A percentile compares a stretch with the other conserved stretches of the same genome.
Evolutionary conservation across 495 filamentous ascomycete genomes (phyloP).

Genomic region (Daldinia concentrica): DNA sequence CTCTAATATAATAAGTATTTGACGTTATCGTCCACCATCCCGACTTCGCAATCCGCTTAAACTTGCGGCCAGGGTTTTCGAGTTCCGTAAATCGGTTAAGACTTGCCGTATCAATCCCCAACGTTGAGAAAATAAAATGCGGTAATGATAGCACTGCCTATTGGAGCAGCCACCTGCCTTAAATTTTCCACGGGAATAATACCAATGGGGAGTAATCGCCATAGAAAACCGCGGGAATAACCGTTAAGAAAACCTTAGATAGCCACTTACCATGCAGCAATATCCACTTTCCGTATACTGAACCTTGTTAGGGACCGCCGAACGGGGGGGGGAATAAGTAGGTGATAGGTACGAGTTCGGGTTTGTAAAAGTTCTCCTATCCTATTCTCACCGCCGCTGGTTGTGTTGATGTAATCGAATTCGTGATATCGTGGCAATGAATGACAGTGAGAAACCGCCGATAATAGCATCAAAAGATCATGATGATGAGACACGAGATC

Average conservation of each 20-base stretch:
- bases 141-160: conserved; percentile 3
- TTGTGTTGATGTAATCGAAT: neutral
- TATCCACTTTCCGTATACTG: conserved; percentile 31
- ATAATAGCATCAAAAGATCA: conserved; percentile 3
- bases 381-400: neutral
- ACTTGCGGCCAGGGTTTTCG: neutral
- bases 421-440: conserved; percentile 22
- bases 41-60: conserved; percentile 29
- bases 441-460: conserved; percentile 25
- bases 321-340: conserved; percentile 8
- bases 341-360: neutral
- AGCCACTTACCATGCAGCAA: conserved; percentile 8
- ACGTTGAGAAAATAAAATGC: conserved; percentile 9
- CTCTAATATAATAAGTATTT: neutral
- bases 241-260: neutral
- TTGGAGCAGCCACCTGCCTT: neutral
- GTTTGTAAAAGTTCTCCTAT: neutral
- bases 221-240: conserved; percentile 25
- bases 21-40: conserved; percentile 8
- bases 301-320: conserved; percentile 3
- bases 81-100: conserved; percentile 20
- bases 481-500: conserved; percentile 12
- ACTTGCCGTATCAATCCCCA: conserved; percentile 9
- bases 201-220: conserved; percentile 2
- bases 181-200: conserved; percentile 19